Evolutionary conservation across 169 alveolate genomes (phyloP).

Genomic region (Sarcocystis neurona): DNA sequence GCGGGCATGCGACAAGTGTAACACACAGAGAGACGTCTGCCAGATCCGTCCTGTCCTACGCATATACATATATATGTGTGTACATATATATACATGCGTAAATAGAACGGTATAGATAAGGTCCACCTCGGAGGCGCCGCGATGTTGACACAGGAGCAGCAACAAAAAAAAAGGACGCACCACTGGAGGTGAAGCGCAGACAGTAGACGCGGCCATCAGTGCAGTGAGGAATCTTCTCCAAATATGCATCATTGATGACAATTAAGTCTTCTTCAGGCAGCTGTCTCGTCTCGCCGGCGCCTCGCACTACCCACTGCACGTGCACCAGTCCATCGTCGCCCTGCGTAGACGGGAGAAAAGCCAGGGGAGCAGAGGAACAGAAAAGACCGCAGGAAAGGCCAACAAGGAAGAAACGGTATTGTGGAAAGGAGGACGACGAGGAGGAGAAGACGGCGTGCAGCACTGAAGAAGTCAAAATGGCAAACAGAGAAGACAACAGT

Average conservation of each 20-base stretch:
- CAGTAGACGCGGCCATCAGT: slow-evolving; percentile 69
- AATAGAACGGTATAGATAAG: background rate
- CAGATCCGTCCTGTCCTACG: too few relatives aligned
- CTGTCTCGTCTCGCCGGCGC: slow-evolving; percentile 17
- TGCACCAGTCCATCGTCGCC: slow-evolving; percentile 43
- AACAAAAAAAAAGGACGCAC: background rate
- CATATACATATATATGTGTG: too few relatives aligned
- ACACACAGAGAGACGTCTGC: too few relatives aligned
- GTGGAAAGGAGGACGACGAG: too few relatives aligned
- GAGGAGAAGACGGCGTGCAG: too few relatives aligned
- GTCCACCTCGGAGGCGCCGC: background rate
- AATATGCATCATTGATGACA: slow-evolving; percentile 73
- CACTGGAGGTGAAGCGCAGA: slow-evolving; percentile 67
- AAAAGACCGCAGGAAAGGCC: background rate
- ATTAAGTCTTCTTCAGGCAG: slow-evolving; percentile 68
- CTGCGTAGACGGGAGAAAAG: slow-evolving; percentile 24
- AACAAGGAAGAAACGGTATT: too few relatives aligned
- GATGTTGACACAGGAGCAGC: background rate
- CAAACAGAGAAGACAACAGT: too few relatives aligned
- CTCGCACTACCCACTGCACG: slow-evolving; percentile 37
- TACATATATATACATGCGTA: too few relatives aligned
- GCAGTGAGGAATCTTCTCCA: slow-evolving; percentile 63
- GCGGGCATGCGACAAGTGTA: too few relatives aligned
- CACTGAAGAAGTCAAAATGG: too few relatives aligned
- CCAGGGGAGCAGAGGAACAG: slow-evolving; percentile 42